Evolutionary conservation across 2,329 filamentous ascomycete genomes (phyloP).

Genomic region (Alternaria angustiovoidea): DNA sequence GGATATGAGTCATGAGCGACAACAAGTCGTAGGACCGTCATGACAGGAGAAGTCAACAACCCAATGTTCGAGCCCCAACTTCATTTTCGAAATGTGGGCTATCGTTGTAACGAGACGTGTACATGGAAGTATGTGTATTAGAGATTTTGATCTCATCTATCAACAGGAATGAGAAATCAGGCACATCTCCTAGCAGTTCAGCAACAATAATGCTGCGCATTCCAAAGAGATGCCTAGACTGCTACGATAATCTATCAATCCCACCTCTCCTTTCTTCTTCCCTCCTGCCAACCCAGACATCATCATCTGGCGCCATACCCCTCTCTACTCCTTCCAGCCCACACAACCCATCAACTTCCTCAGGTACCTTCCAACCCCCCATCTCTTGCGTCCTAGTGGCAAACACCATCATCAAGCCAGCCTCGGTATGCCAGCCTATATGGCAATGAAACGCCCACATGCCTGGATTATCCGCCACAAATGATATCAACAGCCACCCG

Average conservation of each 20-base stretch:
- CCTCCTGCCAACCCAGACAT: constrained; percentile 53
- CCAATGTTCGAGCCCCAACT: neutral
- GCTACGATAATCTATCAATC: neutral
- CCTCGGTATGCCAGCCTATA: constrained; percentile 66
- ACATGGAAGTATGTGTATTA: constrained; percentile 6
- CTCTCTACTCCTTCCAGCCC: constrained; percentile 49
- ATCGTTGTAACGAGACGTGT: neutral
- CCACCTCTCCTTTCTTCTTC: constrained; percentile 1
- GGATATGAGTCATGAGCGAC: neutral
- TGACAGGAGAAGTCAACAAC: neutral
- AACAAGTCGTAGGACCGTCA: neutral
- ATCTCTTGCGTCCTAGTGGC: constrained; percentile 60
- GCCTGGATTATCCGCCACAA: constrained; percentile 70
- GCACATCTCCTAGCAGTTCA: neutral
- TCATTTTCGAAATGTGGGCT: neutral
- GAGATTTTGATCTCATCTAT: neutral
- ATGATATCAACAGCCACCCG: constrained; percentile 71
- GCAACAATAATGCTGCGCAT: neutral
- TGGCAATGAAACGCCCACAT: constrained; percentile 74
- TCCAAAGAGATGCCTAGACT: neutral
- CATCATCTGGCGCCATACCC: constrained; percentile 61
- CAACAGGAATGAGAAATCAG: neutral
- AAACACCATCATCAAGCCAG: constrained; percentile 63
- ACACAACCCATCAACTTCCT: constrained; percentile 58
- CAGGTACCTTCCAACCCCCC: constrained; percentile 53